phyloP scores from a whole-genome alignment of 2,329 filamentous ascomycete species.

The Alternaria consortialis region DNA sequence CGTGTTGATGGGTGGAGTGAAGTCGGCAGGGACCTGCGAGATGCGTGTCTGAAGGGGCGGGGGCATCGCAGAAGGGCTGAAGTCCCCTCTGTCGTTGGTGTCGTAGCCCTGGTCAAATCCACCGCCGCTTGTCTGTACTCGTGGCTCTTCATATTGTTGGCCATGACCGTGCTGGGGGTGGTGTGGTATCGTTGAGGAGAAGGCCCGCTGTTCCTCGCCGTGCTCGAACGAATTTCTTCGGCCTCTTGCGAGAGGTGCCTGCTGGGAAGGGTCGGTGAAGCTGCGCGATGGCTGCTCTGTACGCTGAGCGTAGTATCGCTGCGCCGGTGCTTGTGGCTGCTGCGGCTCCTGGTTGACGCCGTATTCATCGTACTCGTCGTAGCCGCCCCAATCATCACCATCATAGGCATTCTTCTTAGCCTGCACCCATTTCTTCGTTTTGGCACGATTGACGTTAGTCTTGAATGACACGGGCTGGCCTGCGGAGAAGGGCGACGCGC shows the following conservation, averaged over 20 bases:
- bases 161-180: constrained; percentile 29
- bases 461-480: constrained; percentile 70
- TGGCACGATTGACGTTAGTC: constrained; percentile 85
- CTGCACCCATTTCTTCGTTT: constrained; percentile 95
- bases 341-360: constrained; percentile 60
- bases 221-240: constrained; percentile 63
- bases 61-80: constrained; percentile 62
- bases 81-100: constrained; percentile 57
- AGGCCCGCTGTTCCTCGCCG: constrained; percentile 63
- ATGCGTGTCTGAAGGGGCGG: constrained; percentile 58
- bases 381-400: constrained; percentile 89
- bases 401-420: constrained; percentile 88
- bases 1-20: constrained; percentile 41
- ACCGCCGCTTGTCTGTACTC: constrained; percentile 37
- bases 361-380: constrained; percentile 65
- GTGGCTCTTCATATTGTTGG: constrained; percentile 17
- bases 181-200: constrained; percentile 51
- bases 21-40: constrained; percentile 50
- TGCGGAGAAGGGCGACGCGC: constrained; percentile 36
- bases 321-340: constrained; percentile 50
- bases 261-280: constrained; percentile 54
- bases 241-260: constrained; percentile 33
- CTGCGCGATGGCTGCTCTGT: constrained; percentile 40
- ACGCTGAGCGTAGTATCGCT: constrained; percentile 55
- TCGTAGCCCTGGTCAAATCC: constrained; percentile 45